Evolutionary conservation across 1,284 basidiomycete species (phyloP).

Genomic region (Melampsora abietis-canadensis): DNA sequence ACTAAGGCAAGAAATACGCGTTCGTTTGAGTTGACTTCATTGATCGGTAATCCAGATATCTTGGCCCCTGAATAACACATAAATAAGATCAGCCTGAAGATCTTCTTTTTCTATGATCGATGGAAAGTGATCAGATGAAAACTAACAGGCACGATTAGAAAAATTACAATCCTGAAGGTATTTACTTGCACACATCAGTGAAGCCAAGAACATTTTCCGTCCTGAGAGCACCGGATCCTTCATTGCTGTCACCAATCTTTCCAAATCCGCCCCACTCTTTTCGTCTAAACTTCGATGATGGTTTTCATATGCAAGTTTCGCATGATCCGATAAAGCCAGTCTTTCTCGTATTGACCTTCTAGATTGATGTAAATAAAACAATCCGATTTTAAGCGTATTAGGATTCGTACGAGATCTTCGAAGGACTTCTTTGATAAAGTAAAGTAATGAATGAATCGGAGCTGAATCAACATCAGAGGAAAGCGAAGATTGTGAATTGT

Average conservation of each 20-base stretch:
- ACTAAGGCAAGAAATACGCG: constrained; percentile 55
- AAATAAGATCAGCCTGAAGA: background rate
- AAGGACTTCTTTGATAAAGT: constrained; percentile 48
- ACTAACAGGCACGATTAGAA: constrained; percentile 60
- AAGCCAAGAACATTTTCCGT: constrained; percentile 78
- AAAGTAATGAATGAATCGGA: background rate
- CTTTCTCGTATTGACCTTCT: constrained; percentile 47
- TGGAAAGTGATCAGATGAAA: background rate
- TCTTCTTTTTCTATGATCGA: background rate
- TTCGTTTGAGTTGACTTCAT: constrained; percentile 56
- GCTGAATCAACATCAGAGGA: background rate
- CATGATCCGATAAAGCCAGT: constrained; percentile 45
- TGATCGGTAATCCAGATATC: constrained; percentile 55
- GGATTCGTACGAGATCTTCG: constrained; percentile 49
- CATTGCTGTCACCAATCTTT: background rate
- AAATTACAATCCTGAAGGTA: constrained; percentile 90
- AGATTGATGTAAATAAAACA: constrained; percentile 51
- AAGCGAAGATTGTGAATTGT: no score
- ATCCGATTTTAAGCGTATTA: constrained; percentile 50
- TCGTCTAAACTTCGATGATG: background rate
- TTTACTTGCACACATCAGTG: constrained; percentile 81
- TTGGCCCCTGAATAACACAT: constrained; percentile 75
- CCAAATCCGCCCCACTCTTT: background rate
- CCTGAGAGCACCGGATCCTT: constrained; percentile 71
- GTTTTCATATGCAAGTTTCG: background rate